A percentile compares a stretch with the other conserved stretches of the same genome.
phyloP scores from a whole-genome alignment of 495 filamentous ascomycete genomes.

The Endocarpon pusillum region DNA sequence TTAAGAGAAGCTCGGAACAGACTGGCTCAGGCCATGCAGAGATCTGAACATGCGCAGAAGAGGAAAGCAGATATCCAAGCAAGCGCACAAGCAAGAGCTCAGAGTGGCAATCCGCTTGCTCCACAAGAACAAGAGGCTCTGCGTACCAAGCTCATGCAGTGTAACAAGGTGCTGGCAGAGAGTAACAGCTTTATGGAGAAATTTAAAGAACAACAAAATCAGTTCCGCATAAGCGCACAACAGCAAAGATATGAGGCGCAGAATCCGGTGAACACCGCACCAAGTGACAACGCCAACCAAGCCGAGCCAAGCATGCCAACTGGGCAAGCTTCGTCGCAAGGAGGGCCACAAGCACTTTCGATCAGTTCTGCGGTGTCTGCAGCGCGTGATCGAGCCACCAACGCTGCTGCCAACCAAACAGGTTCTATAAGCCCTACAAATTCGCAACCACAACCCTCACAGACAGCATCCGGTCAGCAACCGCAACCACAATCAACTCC shows the following conservation, averaged over 20 bases:
- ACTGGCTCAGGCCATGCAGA: slow-evolving; percentile 35
- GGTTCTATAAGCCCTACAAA: slow-evolving; percentile 1
- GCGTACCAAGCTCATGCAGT: slow-evolving; percentile 5
- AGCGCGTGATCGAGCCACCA: slow-evolving; percentile 26
- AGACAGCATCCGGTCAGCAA: slow-evolving; percentile 28
- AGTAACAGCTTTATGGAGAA: slow-evolving; percentile 28
- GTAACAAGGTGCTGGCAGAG: slow-evolving; percentile 27
- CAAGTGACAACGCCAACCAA: no score
- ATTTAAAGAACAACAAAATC: slow-evolving; percentile 32
- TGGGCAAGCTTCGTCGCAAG: slow-evolving; percentile 5
- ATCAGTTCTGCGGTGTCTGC: slow-evolving; percentile 37
- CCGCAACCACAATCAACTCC: slow-evolving; percentile 21
- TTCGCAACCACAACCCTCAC: slow-evolving; percentile 15
- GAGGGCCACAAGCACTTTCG: slow-evolving; percentile 31
- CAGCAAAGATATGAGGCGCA: slow-evolving; percentile 12
- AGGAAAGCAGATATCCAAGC: slow-evolving; percentile 22
- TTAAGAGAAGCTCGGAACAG: slow-evolving; percentile 32
- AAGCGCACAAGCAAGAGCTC: slow-evolving; percentile 22
- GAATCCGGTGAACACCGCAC: background rate
- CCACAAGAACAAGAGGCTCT: background rate
- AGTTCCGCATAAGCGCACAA: slow-evolving; percentile 20
- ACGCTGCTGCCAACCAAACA: slow-evolving; percentile 1
- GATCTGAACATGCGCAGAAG: slow-evolving; percentile 29
- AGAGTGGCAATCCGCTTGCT: slow-evolving; percentile 11
- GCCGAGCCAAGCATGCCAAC: no score